Conservation (phyloP, 441 rosid genomes). For the Mallotus repandus region DNA sequence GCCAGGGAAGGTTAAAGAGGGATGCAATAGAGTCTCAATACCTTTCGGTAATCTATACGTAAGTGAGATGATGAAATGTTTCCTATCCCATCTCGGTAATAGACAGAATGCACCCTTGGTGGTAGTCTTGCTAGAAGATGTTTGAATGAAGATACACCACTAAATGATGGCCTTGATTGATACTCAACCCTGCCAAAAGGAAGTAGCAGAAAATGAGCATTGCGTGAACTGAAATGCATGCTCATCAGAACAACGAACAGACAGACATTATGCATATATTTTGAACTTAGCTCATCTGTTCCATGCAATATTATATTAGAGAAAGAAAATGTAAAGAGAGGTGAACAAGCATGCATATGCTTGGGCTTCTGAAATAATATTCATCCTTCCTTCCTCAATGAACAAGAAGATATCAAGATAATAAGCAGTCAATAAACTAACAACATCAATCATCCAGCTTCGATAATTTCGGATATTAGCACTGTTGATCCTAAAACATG, state of each 20-base stretch:
- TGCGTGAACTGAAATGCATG: background rate
- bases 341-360: background rate
- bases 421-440: too few relatives aligned
- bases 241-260: background rate
- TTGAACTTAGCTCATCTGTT: background rate
- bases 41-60: constrained; percentile 73
- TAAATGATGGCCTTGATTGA: constrained; percentile 62
- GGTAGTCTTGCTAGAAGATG: constrained; percentile 80
- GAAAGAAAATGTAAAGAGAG: constrained; percentile 1
- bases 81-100: constrained; percentile 95
- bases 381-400: background rate
- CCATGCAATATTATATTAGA: background rate
- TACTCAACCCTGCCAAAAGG: constrained; percentile 89
- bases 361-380: background rate
- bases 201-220: constrained; percentile 23
- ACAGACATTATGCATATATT: background rate
- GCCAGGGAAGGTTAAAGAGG: background rate
- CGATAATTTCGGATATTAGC: too few relatives aligned
- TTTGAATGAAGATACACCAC: constrained; percentile 79
- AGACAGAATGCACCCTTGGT: constrained; percentile 94
- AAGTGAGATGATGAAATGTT: constrained; percentile 94
- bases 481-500: too few relatives aligned
- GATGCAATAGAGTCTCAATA: constrained; percentile 17
- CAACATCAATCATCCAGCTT: too few relatives aligned
- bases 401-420: too few relatives aligned